Percentiles rank a stretch among this genome's conserved stretches.
Evolutionary conservation across 2,329 filamentous ascomycete genomes (phyloP).

Genomic region (Lachnellula subtilissima): DNA sequence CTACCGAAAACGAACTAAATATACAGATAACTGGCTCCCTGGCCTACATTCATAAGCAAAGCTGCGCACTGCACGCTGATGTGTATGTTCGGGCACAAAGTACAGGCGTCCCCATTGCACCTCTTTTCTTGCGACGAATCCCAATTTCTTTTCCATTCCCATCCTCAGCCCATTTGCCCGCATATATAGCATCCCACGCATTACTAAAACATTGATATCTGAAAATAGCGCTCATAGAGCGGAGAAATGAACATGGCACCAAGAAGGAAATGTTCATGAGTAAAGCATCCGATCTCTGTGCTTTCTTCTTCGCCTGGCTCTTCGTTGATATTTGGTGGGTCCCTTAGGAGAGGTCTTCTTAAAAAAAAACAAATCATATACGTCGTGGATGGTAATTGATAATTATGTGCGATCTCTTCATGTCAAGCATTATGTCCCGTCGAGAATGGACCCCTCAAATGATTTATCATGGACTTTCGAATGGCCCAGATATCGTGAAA

Average conservation of each 20-base stretch:
- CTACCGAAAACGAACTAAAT: constrained; percentile 11
- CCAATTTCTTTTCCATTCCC: not conserved
- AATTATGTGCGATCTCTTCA: not conserved
- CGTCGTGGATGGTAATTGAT: constrained; percentile 1
- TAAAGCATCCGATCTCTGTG: not conserved
- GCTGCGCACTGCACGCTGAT: not conserved
- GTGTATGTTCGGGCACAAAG: not conserved
- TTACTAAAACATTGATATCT: constrained; percentile 16
- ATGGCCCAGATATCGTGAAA: constrained; percentile 24
- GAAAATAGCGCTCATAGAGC: constrained; percentile 3
- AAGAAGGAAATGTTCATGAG: constrained; percentile 3
- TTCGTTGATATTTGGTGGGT: not conserved
- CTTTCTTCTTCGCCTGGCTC: not conserved
- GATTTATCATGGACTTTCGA: constrained; percentile 18
- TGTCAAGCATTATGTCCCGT: not conserved
- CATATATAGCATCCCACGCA: not conserved
- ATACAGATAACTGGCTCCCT: constrained; percentile 11
- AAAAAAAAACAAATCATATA: constrained; percentile 7
- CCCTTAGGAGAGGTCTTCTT: not conserved
- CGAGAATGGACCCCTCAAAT: not conserved
- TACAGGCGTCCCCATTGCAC: not conserved
- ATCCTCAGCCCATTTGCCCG: not conserved
- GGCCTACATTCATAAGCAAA: not conserved
- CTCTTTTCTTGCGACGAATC: not conserved
- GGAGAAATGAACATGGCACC: not conserved